phyloP scores from a whole-genome alignment of 2,329 filamentous ascomycete species.

The Mariannaea elegans region DNA sequence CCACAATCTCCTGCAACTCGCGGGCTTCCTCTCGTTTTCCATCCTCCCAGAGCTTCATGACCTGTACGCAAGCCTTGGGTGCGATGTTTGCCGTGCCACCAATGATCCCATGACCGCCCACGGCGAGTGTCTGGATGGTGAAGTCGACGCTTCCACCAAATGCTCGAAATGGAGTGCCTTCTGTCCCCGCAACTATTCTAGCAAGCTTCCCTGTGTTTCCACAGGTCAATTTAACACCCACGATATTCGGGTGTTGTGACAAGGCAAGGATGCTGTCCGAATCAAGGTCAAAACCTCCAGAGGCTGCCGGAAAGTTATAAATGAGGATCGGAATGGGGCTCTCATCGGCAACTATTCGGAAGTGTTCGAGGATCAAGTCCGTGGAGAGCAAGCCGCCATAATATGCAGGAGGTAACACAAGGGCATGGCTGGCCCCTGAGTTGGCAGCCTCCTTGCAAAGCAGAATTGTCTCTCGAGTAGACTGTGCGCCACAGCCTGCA shows the following conservation, averaged over 20 bases:
- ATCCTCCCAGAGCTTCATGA: slow-evolving; percentile 67
- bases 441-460: slow-evolving; percentile 69
- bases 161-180: slow-evolving; percentile 64
- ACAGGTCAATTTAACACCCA: slow-evolving; percentile 70
- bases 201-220: slow-evolving; percentile 70
- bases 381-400: slow-evolving; percentile 70
- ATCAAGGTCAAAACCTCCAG: slow-evolving; percentile 65
- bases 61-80: slow-evolving; percentile 69
- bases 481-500: slow-evolving; percentile 74
- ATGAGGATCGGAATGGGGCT: slow-evolving; percentile 68
- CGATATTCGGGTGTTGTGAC: slow-evolving; percentile 64
- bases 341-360: slow-evolving; percentile 69
- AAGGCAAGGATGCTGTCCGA: slow-evolving; percentile 65
- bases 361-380: slow-evolving; percentile 63
- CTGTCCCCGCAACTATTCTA: slow-evolving; percentile 44
- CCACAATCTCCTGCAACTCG: slow-evolving; percentile 70
- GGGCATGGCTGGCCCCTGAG: slow-evolving; percentile 73
- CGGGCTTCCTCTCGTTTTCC: slow-evolving; percentile 68
- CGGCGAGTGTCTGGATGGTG: slow-evolving; percentile 73
- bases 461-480: slow-evolving; percentile 72
- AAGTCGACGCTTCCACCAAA: slow-evolving; percentile 80
- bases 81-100: slow-evolving; percentile 76
- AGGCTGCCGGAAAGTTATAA: slow-evolving; percentile 70
- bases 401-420: slow-evolving; percentile 75
- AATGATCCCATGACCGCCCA: slow-evolving; percentile 76